Evolutionary conservation across 1,284 basidiomycete genomes (phyloP).

Genomic region (Tylopilus sp.): DNA sequence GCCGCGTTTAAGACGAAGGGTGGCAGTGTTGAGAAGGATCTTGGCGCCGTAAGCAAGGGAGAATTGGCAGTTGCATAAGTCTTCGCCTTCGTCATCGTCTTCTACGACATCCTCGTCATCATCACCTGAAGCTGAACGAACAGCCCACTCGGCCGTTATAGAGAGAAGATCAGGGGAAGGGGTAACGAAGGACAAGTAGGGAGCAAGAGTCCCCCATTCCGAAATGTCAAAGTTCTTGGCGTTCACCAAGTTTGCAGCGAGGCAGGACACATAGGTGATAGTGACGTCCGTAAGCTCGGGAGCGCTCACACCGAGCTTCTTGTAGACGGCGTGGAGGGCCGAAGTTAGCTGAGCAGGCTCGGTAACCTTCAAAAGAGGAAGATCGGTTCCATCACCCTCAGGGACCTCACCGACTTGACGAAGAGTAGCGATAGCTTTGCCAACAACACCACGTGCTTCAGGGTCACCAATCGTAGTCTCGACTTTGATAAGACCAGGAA

Average conservation of each 20-base stretch:
- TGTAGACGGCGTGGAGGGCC: constrained; percentile 74
- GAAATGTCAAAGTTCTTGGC: constrained; percentile 88
- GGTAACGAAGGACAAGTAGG: constrained; percentile 71
- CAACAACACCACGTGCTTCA: constrained; percentile 88
- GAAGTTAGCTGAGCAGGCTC: constrained; percentile 65
- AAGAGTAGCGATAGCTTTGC: constrained; percentile 87
- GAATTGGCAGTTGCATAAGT: constrained; percentile 98
- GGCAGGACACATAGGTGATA: constrained; percentile 69
- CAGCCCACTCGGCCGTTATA: constrained; percentile 81
- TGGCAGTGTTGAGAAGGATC: constrained; percentile 95
- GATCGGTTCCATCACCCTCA: constrained; percentile 79
- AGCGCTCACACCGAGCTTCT: constrained; percentile 66
- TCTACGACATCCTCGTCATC: constrained; percentile 70
- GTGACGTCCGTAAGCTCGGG: constrained; percentile 59
- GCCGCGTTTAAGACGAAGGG: constrained; percentile 95
- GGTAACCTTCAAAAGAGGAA: constrained; percentile 77
- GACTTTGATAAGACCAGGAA: constrained; percentile 93
- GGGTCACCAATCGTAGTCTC: constrained; percentile 91
- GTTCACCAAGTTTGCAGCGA: constrained; percentile 85
- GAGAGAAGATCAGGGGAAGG: constrained; percentile 64
- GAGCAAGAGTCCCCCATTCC: constrained; percentile 82
- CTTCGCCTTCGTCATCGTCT: constrained; percentile 96
- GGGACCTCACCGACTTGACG: constrained; percentile 91
- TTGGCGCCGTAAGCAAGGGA: constrained; percentile 98
- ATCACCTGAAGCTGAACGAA: constrained; percentile 79